Conservation (phyloP, 495 filamentous ascomycete species). For the Neurospora cerealis region DNA sequence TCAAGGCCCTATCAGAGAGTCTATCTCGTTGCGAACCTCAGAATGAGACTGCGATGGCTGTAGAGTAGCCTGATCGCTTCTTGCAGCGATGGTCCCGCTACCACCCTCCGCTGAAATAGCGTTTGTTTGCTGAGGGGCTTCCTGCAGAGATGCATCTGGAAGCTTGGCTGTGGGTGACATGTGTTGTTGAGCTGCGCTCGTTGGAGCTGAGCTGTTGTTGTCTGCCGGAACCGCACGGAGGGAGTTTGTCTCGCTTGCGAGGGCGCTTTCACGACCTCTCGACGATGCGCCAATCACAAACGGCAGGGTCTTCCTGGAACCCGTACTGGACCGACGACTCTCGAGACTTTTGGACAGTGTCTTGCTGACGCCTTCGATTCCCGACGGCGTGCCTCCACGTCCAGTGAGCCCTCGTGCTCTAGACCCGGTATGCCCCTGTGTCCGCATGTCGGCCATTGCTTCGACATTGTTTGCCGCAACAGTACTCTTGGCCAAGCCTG, state of each 20-base stretch:
- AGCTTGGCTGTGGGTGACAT: background rate
- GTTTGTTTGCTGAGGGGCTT: background rate
- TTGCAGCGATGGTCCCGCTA: background rate
- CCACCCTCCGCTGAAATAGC: background rate
- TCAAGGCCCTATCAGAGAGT: slow-evolving; percentile 24
- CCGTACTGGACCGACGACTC: slow-evolving; percentile 77
- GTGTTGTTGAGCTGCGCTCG: slow-evolving; percentile 28
- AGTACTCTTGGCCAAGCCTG: slow-evolving; percentile 78
- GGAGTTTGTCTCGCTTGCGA: slow-evolving; percentile 42
- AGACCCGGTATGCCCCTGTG: slow-evolving; percentile 40
- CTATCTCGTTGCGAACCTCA: slow-evolving; percentile 26
- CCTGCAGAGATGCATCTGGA: background rate
- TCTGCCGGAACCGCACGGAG: slow-evolving; percentile 30
- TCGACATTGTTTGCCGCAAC: slow-evolving; percentile 84
- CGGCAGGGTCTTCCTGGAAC: slow-evolving; percentile 57
- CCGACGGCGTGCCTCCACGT: slow-evolving; percentile 27
- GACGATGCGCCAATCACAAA: slow-evolving; percentile 29
- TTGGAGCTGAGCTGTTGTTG: slow-evolving; percentile 15
- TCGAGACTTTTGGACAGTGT: slow-evolving; percentile 80
- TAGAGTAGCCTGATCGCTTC: slow-evolving; percentile 5
- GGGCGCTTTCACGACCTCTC: slow-evolving; percentile 30
- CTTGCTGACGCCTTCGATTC: slow-evolving; percentile 61
- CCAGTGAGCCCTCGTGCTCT: slow-evolving; percentile 38
- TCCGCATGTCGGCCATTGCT: slow-evolving; percentile 48
- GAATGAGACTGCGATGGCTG: slow-evolving; percentile 5